Evolutionary conservation across 257 asterid genomes (phyloP).

Genomic region (Rehmannia glutinosa): DNA sequence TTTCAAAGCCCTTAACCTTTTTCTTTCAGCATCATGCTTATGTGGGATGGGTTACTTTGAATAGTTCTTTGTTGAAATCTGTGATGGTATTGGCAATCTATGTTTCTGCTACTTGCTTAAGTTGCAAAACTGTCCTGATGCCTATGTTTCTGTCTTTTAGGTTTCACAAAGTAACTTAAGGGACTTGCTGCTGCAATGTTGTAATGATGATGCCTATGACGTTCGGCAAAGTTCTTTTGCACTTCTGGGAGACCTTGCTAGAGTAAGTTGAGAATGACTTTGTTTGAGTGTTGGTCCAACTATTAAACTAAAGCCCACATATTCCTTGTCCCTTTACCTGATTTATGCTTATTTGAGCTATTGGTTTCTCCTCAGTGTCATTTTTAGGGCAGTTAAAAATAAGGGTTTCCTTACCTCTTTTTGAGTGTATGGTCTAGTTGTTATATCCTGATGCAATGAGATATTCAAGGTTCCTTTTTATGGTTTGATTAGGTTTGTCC

Average conservation of each 20-base stretch:
- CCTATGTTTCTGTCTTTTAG: slow-evolving; percentile 17
- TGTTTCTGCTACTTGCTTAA: neutral
- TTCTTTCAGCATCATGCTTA: neutral
- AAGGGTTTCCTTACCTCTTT: neutral
- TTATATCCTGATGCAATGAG: slow-evolving; percentile 12
- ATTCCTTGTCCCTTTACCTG: neutral
- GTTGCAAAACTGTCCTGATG: neutral
- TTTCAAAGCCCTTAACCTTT: neutral
- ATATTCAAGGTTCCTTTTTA: neutral
- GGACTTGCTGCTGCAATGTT: slow-evolving; percentile 91
- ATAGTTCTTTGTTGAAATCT: neutral
- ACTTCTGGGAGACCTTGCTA: slow-evolving; percentile 92
- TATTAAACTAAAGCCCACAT: neutral
- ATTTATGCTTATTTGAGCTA: neutral
- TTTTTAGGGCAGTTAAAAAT: neutral
- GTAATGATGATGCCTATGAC: slow-evolving; percentile 87
- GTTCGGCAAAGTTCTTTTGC: slow-evolving; percentile 97
- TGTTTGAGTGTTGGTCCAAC: neutral
- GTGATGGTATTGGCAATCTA: neutral
- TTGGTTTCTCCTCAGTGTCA: neutral
- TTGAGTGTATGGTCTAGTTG: slow-evolving; percentile 4
- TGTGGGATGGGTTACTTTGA: neutral
- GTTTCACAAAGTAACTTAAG: slow-evolving; percentile 78
- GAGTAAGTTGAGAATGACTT: slow-evolving; percentile 46
- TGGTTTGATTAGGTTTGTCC: slow-evolving; percentile 40